Conservation (phyloP, 2,329 filamentous ascomycete species). For the Paracoccidioides lutzii region DNA sequence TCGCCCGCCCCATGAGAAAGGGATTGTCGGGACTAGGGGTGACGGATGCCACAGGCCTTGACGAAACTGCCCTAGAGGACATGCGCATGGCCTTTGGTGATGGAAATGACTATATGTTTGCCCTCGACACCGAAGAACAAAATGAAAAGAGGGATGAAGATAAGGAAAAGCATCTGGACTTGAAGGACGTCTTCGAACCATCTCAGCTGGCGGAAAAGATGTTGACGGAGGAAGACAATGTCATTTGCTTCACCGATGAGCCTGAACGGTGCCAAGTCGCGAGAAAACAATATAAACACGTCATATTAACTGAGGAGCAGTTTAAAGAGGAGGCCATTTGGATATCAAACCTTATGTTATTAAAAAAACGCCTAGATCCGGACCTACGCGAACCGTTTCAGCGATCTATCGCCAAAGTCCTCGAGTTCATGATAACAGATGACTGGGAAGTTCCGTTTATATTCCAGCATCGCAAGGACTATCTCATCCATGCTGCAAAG, state of each 20-base stretch:
- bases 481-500: conserved; percentile 79
- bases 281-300: conserved; percentile 72
- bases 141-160: conserved; percentile 63
- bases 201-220: conserved; percentile 89
- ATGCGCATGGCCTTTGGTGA: conserved; percentile 95
- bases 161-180: conserved; percentile 72
- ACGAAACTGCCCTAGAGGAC: conserved; percentile 86
- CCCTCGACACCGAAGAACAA: conserved; percentile 74
- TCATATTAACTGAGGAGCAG: conserved; percentile 69
- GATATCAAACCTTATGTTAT: conserved; percentile 83
- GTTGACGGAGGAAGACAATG: conserved; percentile 88
- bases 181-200: conserved; percentile 97
- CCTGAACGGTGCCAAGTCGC: conserved; percentile 92
- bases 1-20: conserved; percentile 64
- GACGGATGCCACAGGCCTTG: conserved; percentile 70
- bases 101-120: conserved; percentile 92
- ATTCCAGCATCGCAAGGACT: conserved; percentile 96
- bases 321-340: conserved; percentile 81
- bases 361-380: conserved; percentile 62
- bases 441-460: conserved; percentile 95
- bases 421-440: conserved; percentile 90
- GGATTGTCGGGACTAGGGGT: conserved; percentile 54
- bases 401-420: conserved; percentile 76
- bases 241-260: conserved; percentile 75
- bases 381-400: conserved; percentile 73